These are phyloP conservation scores for Colletotrichum navitas DNA, from an alignment of 2,329 filamentous ascomycete species.

Conservation along the genomic window DNA sequence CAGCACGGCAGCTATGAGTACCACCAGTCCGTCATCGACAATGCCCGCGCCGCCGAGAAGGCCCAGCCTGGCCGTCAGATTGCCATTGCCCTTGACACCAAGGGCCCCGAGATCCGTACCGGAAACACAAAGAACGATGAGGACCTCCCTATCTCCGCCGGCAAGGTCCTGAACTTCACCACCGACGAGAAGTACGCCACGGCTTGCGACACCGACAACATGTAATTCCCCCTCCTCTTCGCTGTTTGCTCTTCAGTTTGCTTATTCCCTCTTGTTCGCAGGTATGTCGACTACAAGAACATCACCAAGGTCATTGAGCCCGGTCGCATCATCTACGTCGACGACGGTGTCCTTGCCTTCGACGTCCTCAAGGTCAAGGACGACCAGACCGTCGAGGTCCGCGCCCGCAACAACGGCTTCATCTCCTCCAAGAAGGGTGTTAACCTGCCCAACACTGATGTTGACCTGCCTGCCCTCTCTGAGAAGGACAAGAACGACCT, in stretches of 20 bases:
- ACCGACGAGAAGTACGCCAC: slow-evolving; percentile 94
- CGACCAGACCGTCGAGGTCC: slow-evolving; percentile 87
- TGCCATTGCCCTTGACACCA: slow-evolving; percentile 90
- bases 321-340: slow-evolving; percentile 96
- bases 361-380: slow-evolving; percentile 90
- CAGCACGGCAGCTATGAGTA: slow-evolving; percentile 91
- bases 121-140: slow-evolving; percentile 83
- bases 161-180: slow-evolving; percentile 92
- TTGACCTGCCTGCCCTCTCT: slow-evolving; percentile 95
- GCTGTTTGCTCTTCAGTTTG: slow-evolving; percentile 19
- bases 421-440: slow-evolving; percentile 99
- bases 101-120: slow-evolving; percentile 73
- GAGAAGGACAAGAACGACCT: slow-evolving; percentile 98
- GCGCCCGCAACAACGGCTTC: slow-evolving; percentile 96
- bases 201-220: slow-evolving; percentile 88
- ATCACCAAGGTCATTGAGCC: slow-evolving; percentile 97
- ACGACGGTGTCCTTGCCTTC: slow-evolving; percentile 97
- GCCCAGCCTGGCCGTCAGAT: slow-evolving; percentile 84
- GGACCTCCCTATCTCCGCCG: slow-evolving; percentile 88
- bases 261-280: slow-evolving; percentile 50
- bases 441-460: slow-evolving; percentile 98
- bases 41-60: slow-evolving; percentile 88
- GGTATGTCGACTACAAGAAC: slow-evolving; percentile 99
- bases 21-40: slow-evolving; percentile 98
- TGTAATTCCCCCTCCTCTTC: slow-evolving; percentile 69